These are phyloP conservation scores for Mesembryanthemum crystallinum DNA, from an alignment of 148 eudicot genomes.

Conservation along the genomic window DNA sequence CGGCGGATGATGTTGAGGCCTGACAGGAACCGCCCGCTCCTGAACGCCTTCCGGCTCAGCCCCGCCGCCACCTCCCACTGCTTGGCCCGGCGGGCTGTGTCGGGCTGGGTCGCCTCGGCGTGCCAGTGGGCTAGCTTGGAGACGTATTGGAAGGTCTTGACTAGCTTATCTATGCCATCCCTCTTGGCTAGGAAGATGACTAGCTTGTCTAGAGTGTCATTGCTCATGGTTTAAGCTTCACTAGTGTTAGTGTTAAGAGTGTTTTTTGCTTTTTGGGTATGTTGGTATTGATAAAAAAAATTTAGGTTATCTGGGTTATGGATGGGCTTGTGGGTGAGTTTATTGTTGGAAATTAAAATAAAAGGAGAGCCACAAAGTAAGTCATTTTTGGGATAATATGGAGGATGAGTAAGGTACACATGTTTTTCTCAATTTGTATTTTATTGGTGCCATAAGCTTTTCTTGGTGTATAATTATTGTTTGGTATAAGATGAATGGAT, in stretches of 20 bases:
- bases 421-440: conserved; percentile 32
- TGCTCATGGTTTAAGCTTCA: conserved; percentile 41
- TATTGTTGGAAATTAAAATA: conserved; percentile 10
- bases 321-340: conserved; percentile 21
- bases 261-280: neutral
- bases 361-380: conserved; percentile 46
- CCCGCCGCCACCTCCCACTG: conserved; percentile 85
- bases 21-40: conserved; percentile 70
- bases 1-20: conserved; percentile 74
- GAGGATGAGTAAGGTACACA: conserved; percentile 18
- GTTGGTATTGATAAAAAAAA: neutral
- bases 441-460: conserved; percentile 27
- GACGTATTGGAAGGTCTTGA: conserved; percentile 91
- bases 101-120: conserved; percentile 42
- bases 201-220: conserved; percentile 83
- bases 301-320: conserved; percentile 7
- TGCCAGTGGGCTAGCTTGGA: conserved; percentile 83
- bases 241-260: neutral
- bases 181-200: conserved; percentile 89
- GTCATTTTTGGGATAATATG: conserved; percentile 31
- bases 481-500: neutral
- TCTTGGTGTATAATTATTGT: conserved; percentile 12
- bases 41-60: conserved; percentile 85
- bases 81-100: conserved; percentile 62
- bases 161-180: conserved; percentile 95